Evolutionary conservation across 768 basidiomycete genomes (phyloP).

Genomic region (Hypsizygus marmoreus): DNA sequence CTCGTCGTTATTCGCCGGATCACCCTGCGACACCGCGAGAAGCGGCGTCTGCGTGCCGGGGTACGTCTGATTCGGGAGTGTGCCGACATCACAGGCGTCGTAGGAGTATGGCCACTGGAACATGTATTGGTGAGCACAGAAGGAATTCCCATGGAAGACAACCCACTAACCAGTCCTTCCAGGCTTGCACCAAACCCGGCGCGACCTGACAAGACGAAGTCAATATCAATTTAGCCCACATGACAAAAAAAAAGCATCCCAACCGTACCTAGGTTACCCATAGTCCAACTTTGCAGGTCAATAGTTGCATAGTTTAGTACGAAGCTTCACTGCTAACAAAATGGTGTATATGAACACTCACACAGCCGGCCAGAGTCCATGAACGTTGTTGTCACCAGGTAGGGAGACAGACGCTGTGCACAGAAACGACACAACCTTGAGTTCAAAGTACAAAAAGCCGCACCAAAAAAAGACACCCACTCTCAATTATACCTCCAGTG

Average conservation of each 20-base stretch:
- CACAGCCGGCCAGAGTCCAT: conserved; percentile 44
- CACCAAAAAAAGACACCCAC: conserved; percentile 22
- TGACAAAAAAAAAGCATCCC: background rate
- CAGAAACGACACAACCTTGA: background rate
- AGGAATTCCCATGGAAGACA: background rate
- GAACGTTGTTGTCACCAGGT: conserved; percentile 31
- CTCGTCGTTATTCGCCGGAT: conserved; percentile 41
- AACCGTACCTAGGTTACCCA: conserved; percentile 51
- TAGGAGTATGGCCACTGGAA: conserved; percentile 68
- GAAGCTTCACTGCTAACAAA: no score
- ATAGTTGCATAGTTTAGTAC: no score
- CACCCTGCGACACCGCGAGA: conserved; percentile 45
- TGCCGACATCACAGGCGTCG: conserved; percentile 79
- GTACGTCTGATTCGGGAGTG: conserved; percentile 74
- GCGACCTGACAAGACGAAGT: conserved; percentile 43
- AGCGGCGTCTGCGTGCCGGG: conserved; percentile 54
- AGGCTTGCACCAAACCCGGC: conserved; percentile 73
- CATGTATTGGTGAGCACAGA: background rate
- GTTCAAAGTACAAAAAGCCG: background rate
- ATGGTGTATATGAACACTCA: no score
- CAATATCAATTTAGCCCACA: conserved; percentile 41
- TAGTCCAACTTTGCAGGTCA: conserved; percentile 45
- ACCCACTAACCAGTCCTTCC: conserved; percentile 59
- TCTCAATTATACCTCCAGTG: conserved; percentile 72
- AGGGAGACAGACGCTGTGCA: conserved; percentile 31